A percentile compares a stretch with the other conserved stretches of the same genome.
These are phyloP conservation scores for Bruguiera gymnorhiza DNA, from an alignment of 345 rosid species.

Conservation along the genomic window DNA sequence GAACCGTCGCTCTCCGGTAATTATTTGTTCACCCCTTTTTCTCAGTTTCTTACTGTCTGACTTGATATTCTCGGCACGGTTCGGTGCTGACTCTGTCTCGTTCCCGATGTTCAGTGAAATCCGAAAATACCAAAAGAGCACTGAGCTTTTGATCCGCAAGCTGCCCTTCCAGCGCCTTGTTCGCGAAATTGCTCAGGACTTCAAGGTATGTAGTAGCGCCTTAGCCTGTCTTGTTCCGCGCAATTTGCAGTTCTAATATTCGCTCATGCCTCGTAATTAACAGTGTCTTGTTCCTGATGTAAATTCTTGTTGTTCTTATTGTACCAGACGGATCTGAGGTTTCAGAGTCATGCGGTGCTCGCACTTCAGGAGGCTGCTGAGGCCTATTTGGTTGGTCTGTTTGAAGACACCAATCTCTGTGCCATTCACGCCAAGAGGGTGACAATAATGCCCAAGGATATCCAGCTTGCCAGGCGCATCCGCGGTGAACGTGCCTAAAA, in stretches of 20 bases:
- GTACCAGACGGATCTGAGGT: background rate
- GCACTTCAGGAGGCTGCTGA: background rate
- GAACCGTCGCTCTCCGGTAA: slow-evolving; percentile 5
- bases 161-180: slow-evolving; percentile 1
- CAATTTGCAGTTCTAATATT: too few species aligned
- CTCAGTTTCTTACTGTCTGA: background rate
- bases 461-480: slow-evolving; percentile 1
- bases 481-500: background rate
- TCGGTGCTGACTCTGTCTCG: background rate
- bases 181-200: slow-evolving; percentile 5
- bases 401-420: slow-evolving; percentile 1
- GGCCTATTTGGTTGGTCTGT: background rate
- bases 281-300: background rate
- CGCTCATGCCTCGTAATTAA: too few species aligned
- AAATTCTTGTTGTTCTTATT: background rate
- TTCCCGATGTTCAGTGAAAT: background rate
- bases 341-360: slow-evolving; percentile 4
- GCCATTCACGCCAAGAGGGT: slow-evolving; percentile 6
- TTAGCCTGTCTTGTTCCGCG: too few species aligned
- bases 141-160: slow-evolving; percentile 4
- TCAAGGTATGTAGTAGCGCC: background rate
- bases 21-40: background rate
- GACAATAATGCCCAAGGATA: background rate
- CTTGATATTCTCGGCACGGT: background rate
- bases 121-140: slow-evolving; percentile 4